Percentiles rank a stretch among this genome's conserved stretches.
Evolutionary conservation across 2,329 filamentous ascomycete genomes (phyloP).

Genomic region (Arthroderma sp.): DNA sequence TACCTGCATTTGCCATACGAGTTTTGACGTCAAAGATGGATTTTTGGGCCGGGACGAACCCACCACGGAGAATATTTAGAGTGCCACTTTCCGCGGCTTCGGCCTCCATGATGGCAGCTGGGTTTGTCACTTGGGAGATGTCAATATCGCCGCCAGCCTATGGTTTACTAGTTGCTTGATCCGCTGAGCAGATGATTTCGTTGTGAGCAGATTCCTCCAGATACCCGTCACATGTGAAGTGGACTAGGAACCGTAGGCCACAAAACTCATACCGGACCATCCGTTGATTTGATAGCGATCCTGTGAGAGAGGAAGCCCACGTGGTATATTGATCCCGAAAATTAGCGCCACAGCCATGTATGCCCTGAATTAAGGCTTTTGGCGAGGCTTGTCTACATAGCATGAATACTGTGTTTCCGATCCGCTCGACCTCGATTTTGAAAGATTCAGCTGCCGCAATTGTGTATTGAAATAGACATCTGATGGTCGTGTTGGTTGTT

Average conservation of each 20-base stretch:
- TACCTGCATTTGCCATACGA: conserved; percentile 23
- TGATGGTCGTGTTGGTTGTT: conserved; percentile 48
- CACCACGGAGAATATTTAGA: conserved; percentile 4
- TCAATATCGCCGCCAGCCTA: not conserved
- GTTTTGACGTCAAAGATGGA: conserved; percentile 44
- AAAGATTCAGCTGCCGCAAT: conserved; percentile 1
- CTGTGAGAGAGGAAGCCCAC: conserved; percentile 42
- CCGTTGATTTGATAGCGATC: conserved; percentile 49
- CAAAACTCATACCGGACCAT: conserved; percentile 47
- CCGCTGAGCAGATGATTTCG: not conserved
- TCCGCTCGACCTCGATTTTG: conserved; percentile 32
- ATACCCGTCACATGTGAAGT: conserved; percentile 50
- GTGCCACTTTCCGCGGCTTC: not conserved
- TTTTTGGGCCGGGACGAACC: conserved; percentile 24
- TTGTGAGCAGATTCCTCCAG: conserved; percentile 20
- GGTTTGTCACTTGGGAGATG: not conserved
- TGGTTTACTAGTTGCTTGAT: not conserved
- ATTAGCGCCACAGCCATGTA: conserved; percentile 50
- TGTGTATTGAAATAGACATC: conserved; percentile 38
- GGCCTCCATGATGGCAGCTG: not conserved
- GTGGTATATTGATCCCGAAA: conserved; percentile 55
- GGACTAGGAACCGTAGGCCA: conserved; percentile 38
- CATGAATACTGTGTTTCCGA: conserved; percentile 49
- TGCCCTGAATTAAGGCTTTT: conserved; percentile 40
- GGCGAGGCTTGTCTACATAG: conserved; percentile 49